These are phyloP conservation scores for Monsonia emarginata DNA, from an alignment of 441 rosid species.

Conservation along the genomic window DNA sequence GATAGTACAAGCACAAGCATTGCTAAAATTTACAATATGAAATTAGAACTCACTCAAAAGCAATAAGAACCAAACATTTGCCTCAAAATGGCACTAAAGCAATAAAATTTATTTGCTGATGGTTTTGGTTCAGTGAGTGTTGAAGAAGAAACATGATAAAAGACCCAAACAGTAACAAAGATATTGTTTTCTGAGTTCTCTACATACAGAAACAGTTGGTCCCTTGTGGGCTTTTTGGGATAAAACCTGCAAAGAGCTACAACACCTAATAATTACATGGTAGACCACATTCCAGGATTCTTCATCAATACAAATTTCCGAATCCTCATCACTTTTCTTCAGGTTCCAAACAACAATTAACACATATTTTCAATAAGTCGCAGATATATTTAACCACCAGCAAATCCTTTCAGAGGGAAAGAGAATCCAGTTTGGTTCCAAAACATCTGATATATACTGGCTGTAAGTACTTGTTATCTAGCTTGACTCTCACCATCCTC, in stretches of 20 bases:
- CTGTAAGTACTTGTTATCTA: background rate
- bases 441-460: background rate
- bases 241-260: constrained; percentile 11
- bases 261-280: constrained; percentile 21
- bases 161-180: background rate
- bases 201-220: background rate
- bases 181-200: background rate
- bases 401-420: constrained; percentile 9
- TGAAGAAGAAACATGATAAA: background rate
- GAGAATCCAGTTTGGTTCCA: background rate
- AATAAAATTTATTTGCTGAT: too few relatives aligned
- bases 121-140: too few relatives aligned
- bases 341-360: constrained; percentile 6
- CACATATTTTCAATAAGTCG: constrained; percentile 17
- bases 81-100: too few relatives aligned
- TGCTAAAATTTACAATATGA: too few relatives aligned
- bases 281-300: constrained; percentile 34
- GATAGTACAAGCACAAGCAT: too few relatives aligned
- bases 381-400: too few relatives aligned
- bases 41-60: too few relatives aligned
- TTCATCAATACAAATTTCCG: constrained; percentile 51
- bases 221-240: background rate
- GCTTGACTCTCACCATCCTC: constrained; percentile 45
- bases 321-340: constrained; percentile 36
- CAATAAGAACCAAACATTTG: too few relatives aligned